Base-by-base conservation (phyloP, 1,284 basidiomycete species). In the Rhodotorula sp. region DNA sequence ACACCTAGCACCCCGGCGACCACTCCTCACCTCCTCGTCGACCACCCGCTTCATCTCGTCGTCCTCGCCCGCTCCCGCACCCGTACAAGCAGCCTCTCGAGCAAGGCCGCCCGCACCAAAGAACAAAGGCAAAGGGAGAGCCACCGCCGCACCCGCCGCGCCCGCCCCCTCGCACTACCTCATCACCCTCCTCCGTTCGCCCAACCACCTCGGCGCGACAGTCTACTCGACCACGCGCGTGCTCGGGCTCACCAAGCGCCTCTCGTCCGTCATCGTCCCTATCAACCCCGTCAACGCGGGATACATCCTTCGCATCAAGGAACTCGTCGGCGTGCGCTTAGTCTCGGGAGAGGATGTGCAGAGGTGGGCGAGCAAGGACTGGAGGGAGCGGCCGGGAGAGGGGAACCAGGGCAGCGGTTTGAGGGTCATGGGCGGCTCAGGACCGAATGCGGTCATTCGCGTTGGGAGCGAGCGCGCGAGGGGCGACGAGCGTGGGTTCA, bases 401-500 rank as follows among this genome's bases (percentile, higher is more conserved):
- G 73, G 73, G 0, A 67, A 56, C 24, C 28, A 55, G 46, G 73
- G 73, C 10, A 62, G 56, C 28, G 73, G 73, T 6, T 48, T 75
- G 59, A 59, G 69, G 50, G 50, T 62, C 9, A 52, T 34, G 16
- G 40, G 30, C 11, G 52, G 50, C 4, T 55, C 44, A 16, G 44
- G 34, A 6, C 24, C n/a, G 18, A 26, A 50, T 24, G 62, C 65
- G 24, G 66, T 70, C 24, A 65, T 74, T 24, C 56, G 72, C 31
- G 68, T 74, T 9, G 72, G 72, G 20, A 63, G 56, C 24, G 72
- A 74, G 59, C 67, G 72, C 28, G 70, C 70, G 15, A 63, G 70
- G 56, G 72, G 72, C 1, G 72, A 68, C 18, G 72, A 74, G 56
- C 60, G 72, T n/a, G 72, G 72, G 53, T 74, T 70, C 68, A 69